Evolutionary conservation across 139 green algal species (phyloP).

Genomic region (Chlamydomonas eustigma): DNA sequence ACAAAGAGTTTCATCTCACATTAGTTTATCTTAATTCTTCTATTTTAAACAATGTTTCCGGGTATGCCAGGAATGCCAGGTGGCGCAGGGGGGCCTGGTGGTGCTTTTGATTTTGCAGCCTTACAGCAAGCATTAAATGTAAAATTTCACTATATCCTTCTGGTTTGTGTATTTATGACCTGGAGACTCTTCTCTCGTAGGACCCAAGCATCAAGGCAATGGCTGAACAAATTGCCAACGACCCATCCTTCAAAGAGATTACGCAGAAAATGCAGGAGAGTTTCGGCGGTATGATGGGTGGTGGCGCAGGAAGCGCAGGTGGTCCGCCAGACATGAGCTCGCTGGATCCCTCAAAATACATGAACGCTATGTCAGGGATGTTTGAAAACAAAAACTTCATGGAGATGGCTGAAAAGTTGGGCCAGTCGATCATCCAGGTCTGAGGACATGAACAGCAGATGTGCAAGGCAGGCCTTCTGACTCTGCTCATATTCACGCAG

Average conservation of each 20-base stretch:
- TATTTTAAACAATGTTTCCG: constrained; percentile 8
- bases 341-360: constrained; percentile 65
- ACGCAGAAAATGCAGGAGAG: constrained; percentile 58
- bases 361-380: constrained; percentile 73
- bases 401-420: constrained; percentile 80
- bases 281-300: constrained; percentile 22
- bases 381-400: constrained; percentile 78
- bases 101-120: constrained; percentile 57
- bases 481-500: too few relatives aligned
- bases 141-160: background rate
- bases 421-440: constrained; percentile 77
- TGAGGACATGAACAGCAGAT: background rate
- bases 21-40: background rate
- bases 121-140: constrained; percentile 60
- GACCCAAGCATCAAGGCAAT: constrained; percentile 76
- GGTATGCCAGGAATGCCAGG: background rate
- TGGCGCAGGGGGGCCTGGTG: constrained; percentile 1
- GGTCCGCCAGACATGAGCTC: background rate
- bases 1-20: background rate
- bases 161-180: background rate
- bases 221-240: constrained; percentile 75
- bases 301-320: constrained; percentile 18
- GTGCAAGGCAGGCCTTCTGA: background rate
- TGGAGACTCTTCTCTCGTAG: constrained; percentile 20
- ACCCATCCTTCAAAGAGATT: constrained; percentile 66